Conservation (phyloP, 345 rosid species). For the Gossypium turneri region DNA sequence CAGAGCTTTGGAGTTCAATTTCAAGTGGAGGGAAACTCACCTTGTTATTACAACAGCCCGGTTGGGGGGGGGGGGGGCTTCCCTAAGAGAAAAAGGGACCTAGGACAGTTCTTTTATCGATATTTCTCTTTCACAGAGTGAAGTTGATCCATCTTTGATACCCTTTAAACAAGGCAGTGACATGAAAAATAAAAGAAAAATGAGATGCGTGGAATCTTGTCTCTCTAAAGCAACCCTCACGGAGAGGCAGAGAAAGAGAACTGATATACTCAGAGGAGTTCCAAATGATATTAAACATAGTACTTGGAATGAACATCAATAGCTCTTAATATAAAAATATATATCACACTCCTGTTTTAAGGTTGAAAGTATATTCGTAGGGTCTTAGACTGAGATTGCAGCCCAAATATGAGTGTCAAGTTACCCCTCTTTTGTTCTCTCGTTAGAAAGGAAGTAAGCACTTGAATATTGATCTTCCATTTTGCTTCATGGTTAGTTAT, state of each 20-base stretch:
- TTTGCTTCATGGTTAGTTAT: not conserved
- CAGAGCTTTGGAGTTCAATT: not conserved
- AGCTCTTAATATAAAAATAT: not conserved
- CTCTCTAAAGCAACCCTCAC: not conserved
- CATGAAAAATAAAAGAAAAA: conserved; percentile 24
- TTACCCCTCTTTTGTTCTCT: not conserved
- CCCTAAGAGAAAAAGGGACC: not conserved
- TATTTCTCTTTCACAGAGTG: conserved; percentile 5
- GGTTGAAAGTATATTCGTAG: not conserved
- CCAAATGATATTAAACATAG: no score
- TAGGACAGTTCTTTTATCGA: not conserved
- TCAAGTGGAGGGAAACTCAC: not conserved
- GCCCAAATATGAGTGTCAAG: not conserved
- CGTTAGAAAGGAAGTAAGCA: not conserved
- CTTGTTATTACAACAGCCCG: not conserved
- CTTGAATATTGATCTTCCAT: not conserved
- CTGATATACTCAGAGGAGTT: not conserved
- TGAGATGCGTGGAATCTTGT: conserved; percentile 36
- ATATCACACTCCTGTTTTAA: not conserved
- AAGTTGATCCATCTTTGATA: not conserved
- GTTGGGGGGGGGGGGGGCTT: no score
- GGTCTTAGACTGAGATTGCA: not conserved
- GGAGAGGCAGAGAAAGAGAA: not conserved
- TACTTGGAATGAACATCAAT: not conserved
- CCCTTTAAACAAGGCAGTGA: conserved; percentile 4